Percentiles rank a stretch among this genome's conserved stretches.
Conservation (phyloP, 2,329 filamentous ascomycete genomes). For the Ceratocystis colombiana region DNA sequence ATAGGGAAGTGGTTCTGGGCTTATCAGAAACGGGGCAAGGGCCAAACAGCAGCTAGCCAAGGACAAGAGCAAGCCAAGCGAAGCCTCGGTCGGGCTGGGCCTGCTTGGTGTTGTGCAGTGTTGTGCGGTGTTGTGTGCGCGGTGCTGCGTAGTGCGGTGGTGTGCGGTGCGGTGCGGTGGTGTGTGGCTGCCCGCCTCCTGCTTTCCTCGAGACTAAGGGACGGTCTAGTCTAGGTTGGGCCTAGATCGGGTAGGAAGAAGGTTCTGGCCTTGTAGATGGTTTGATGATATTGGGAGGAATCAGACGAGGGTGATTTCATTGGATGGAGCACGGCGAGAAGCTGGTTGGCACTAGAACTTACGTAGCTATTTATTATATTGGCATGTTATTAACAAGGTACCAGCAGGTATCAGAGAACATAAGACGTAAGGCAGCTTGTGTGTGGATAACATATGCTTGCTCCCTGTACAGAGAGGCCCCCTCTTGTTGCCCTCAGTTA, state of each 20-base stretch:
- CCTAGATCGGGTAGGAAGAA: neutral
- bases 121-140: too few relatives aligned
- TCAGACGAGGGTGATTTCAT: conserved; percentile 11
- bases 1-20: neutral
- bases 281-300: conserved; percentile 4
- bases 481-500: neutral
- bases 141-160: neutral
- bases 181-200: too few relatives aligned
- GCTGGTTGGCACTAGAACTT: neutral
- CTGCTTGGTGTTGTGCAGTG: too few relatives aligned
- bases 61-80: neutral
- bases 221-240: neutral
- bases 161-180: too few relatives aligned
- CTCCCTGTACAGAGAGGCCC: neutral
- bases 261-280: conserved; percentile 6
- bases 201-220: too few relatives aligned
- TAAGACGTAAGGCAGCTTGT: neutral
- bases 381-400: neutral
- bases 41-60: neutral
- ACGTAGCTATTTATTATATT: neutral
- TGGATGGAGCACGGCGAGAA: neutral
- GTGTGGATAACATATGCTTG: neutral
- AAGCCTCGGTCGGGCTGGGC: too few relatives aligned
- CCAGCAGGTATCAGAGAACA: neutral
- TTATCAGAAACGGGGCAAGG: neutral